Evolutionary conservation across 1,139 yeast species (phyloP).

Genomic region (Kluyveromyces marxianus): DNA sequence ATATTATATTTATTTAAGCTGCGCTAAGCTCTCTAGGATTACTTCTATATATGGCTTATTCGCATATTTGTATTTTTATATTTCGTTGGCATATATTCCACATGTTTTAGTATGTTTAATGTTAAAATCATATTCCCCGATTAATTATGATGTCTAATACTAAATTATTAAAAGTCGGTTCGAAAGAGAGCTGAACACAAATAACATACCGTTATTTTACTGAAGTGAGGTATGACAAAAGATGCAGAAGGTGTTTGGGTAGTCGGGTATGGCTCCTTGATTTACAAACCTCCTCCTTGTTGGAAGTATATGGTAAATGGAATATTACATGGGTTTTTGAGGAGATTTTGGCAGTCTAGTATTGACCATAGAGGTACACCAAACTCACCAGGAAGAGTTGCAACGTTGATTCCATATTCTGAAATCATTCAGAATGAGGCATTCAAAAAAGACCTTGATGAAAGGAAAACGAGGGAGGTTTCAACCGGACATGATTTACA

Average conservation of each 20-base stretch:
- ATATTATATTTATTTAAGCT: too few relatives aligned
- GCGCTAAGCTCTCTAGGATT: not conserved
- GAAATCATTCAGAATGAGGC: slow-evolving; percentile 39
- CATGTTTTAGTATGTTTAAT: too few relatives aligned
- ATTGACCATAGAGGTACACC: slow-evolving; percentile 90
- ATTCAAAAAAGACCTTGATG: slow-evolving; percentile 40
- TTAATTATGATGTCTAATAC: too few relatives aligned
- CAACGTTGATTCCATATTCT: slow-evolving; percentile 57
- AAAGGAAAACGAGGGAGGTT: slow-evolving; percentile 18
- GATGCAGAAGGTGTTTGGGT: slow-evolving; percentile 52
- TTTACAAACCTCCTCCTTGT: slow-evolving; percentile 87
- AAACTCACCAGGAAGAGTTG: slow-evolving; percentile 79
- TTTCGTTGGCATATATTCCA: not conserved
- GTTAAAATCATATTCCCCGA: too few relatives aligned
- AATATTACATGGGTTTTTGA: slow-evolving; percentile 60
- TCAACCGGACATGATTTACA: slow-evolving; percentile 39
- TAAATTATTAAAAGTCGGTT: too few relatives aligned
- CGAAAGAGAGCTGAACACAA: too few relatives aligned
- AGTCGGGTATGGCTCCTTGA: slow-evolving; percentile 84
- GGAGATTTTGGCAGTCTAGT: slow-evolving; percentile 89
- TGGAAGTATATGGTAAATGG: slow-evolving; percentile 61
- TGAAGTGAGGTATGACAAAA: not conserved
- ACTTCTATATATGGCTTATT: not conserved
- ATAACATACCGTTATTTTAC: too few relatives aligned
- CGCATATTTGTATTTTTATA: not conserved